phyloP scores from a whole-genome alignment of 148 eudicot species.

The Fagopyrum tataricum region DNA sequence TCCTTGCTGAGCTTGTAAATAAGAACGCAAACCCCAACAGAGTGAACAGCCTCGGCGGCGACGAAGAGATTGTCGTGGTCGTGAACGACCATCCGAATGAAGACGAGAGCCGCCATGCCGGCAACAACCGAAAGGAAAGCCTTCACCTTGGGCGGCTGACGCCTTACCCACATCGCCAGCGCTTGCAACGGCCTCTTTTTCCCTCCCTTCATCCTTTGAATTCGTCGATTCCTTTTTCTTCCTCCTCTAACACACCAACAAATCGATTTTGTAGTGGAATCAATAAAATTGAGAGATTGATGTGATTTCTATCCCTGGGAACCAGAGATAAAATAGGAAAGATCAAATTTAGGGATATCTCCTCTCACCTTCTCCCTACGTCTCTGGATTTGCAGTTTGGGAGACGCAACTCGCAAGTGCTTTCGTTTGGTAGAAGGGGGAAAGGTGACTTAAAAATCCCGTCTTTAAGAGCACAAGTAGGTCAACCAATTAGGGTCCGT shows the following conservation, averaged over 20 bases:
- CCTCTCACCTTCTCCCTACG: background rate
- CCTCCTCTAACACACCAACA: background rate
- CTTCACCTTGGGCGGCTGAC: slow-evolving; percentile 21
- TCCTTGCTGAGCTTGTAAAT: slow-evolving; percentile 21
- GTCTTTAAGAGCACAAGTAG: background rate
- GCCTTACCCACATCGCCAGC: slow-evolving; percentile 14
- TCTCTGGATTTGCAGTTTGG: slow-evolving; percentile 1
- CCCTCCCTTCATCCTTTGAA: background rate
- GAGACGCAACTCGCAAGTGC: background rate
- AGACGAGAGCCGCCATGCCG: slow-evolving; percentile 18
- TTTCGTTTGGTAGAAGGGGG: background rate
- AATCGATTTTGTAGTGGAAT: too few species aligned
- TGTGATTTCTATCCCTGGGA: background rate
- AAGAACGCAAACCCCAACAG: slow-evolving; percentile 17
- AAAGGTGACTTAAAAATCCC: background rate
- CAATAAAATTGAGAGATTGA: background rate
- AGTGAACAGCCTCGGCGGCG: slow-evolving; percentile 21
- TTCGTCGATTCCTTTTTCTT: background rate
- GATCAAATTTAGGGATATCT: background rate
- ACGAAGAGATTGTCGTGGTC: slow-evolving; percentile 19
- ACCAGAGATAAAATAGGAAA: background rate
- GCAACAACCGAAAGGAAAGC: slow-evolving; percentile 18
- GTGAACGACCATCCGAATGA: slow-evolving; percentile 13
- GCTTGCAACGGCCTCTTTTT: slow-evolving; percentile 17
- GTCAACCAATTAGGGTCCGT: background rate